These are phyloP conservation scores for Casuarina glauca DNA, from an alignment of 306 rosid genomes.

Conservation along the genomic window DNA sequence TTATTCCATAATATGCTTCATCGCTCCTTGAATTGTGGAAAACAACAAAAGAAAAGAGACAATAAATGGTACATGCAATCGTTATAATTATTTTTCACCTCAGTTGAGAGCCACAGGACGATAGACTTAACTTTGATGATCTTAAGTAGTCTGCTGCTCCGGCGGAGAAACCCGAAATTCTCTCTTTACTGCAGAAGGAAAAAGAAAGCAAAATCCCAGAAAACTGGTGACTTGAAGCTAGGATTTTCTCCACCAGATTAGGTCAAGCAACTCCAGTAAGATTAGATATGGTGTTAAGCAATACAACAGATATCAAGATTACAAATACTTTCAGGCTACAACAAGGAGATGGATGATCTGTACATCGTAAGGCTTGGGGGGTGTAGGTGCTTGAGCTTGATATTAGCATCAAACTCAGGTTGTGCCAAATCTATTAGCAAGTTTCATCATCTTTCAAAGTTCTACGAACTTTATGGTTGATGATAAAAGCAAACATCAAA, in stretches of 20 bases:
- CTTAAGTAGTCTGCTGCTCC: neutral
- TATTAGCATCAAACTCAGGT: constrained; percentile 3
- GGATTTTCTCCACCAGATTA: constrained; percentile 21
- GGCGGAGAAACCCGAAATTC: no score
- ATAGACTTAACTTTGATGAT: neutral
- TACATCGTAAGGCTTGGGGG: constrained; percentile 28
- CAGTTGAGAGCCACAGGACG: neutral
- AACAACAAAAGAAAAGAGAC: no score
- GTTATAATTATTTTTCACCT: neutral
- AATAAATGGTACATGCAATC: no score
- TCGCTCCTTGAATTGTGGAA: no score
- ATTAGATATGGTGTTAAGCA: constrained; percentile 24
- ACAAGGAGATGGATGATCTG: constrained; percentile 32
- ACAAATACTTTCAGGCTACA: constrained; percentile 30
- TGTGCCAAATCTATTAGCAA: constrained; percentile 31
- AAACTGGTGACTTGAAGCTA: neutral
- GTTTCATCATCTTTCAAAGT: constrained; percentile 25
- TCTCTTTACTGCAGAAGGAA: no score
- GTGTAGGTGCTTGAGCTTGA: constrained; percentile 18
- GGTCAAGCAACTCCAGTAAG: constrained; percentile 32
- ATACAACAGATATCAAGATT: constrained; percentile 27
- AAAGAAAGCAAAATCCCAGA: neutral
- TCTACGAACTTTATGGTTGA: constrained; percentile 30
- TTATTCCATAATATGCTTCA: no score
- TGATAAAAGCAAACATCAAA: constrained; percentile 30